A percentile compares a stretch with the other conserved stretches of the same genome.
These are phyloP conservation scores for Ilex asprella DNA, from an alignment of 257 asterid genomes.

Conservation along the genomic window DNA sequence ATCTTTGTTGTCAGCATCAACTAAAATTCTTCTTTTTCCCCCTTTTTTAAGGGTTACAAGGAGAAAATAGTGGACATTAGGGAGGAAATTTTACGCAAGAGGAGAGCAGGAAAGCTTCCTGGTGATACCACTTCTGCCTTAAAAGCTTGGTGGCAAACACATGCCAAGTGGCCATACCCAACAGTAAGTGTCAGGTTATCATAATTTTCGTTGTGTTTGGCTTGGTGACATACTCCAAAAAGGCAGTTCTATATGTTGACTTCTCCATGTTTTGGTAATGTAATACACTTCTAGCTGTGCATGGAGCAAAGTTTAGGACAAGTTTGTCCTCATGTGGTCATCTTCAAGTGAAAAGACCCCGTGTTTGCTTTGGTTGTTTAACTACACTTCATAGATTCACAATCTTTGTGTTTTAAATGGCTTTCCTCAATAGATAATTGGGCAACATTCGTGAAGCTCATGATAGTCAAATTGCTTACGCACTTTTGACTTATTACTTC, in stretches of 20 bases:
- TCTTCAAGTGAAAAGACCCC: no score
- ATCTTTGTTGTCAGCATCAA: neutral
- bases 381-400: no score
- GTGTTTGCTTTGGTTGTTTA: no score
- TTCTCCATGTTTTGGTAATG: no score
- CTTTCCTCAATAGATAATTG: no score
- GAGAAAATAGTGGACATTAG: conserved; percentile 55
- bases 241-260: no score
- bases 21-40: neutral
- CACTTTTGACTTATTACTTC: no score
- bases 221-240: no score
- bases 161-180: conserved; percentile 61
- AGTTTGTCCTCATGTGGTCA: no score
- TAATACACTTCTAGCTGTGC: no score
- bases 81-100: conserved; percentile 57
- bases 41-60: conserved; percentile 40
- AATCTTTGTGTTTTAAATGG: no score
- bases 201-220: neutral
- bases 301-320: no score
- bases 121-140: conserved; percentile 53
- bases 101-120: conserved; percentile 62
- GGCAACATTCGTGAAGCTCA: neutral
- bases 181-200: conserved; percentile 25
- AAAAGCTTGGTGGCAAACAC: conserved; percentile 59
- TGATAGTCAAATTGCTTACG: neutral